phyloP scores from a whole-genome alignment of 2,329 filamentous ascomycete genomes.

The Cytospora paraplurivora region DNA sequence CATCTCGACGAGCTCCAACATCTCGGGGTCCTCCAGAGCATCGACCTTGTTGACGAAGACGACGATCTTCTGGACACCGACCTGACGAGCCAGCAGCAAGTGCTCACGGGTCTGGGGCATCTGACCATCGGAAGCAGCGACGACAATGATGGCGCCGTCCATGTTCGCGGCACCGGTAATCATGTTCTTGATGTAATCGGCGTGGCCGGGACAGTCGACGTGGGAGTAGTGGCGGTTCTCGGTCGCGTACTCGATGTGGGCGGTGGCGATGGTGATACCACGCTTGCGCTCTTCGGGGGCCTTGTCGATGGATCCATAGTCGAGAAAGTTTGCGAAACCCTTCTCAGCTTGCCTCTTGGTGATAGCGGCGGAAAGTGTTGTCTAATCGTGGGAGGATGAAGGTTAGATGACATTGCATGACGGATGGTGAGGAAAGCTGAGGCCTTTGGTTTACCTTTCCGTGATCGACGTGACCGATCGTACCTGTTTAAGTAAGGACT shows the following conservation, averaged over 20 bases:
- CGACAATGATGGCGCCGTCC: conserved; percentile 98
- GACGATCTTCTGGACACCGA: conserved; percentile 96
- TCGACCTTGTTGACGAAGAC: conserved; percentile 99
- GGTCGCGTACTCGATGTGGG: conserved; percentile 98
- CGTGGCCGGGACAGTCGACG: conserved; percentile 99
- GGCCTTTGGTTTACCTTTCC: conserved; percentile 72
- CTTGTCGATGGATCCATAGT: conserved; percentile 98
- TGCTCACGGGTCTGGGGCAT: conserved; percentile 99
- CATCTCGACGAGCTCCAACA: conserved; percentile 99
- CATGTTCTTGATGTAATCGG: conserved; percentile 99
- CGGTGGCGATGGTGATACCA: conserved; percentile 98
- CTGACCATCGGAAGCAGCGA: conserved; percentile 96
- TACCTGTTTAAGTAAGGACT: conserved; percentile 61
- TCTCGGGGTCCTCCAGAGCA: conserved; percentile 94
- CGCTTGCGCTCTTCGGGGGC: conserved; percentile 99
- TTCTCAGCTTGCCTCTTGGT: conserved; percentile 97
- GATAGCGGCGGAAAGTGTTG: conserved; percentile 96
- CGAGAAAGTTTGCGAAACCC: conserved; percentile 90
- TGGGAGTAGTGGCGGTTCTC: conserved; percentile 96
- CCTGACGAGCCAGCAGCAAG: conserved; percentile 94
- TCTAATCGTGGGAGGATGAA: conserved; percentile 56
- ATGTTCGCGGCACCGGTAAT: conserved; percentile 99
- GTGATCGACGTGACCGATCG: conserved; percentile 99
- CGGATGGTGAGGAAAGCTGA: neutral
- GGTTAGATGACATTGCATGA: conserved; percentile 27